Evolutionary conservation across 768 basidiomycete genomes (phyloP), one percentile per base, ranked within the genome.

Genomic region (Hemileccinum rubropunctum): DNA sequence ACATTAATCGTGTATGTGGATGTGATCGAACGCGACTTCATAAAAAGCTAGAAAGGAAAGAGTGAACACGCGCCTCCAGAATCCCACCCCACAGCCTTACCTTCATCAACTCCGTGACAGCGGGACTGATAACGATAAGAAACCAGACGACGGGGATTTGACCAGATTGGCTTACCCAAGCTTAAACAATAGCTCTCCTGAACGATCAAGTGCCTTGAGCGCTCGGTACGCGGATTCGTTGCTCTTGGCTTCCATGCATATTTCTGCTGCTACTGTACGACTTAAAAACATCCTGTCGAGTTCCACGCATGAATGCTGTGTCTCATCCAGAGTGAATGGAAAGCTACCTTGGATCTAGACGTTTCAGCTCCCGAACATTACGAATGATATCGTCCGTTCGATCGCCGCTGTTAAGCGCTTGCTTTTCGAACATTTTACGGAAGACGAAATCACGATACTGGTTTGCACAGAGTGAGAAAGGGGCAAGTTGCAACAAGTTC

Each of bases 361-460:
- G 78, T 57, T 83, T 84, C 33, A 91, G 69, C 59, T 87, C 86
- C 57, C 80, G 78, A 28, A 89, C 84, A 60, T 88, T 88, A 15
- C 75, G 71, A 12, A 81, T 75, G 45, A 90, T 85, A 45, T 87
- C 85, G 33, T 82, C 77, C 12, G 78, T 71, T 36, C 77, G 75
- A 21, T 74, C 73, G 15, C 82, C 83, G 49, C 74, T 76, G 18
- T 76, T 69, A 6, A 70, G 64, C 34, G 69, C 51, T 56, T 66
- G 64, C 53, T 81, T 79, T 65, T 88, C 86, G 55, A 90, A 90
- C 80, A 90, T 89, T 65, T 88, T 88, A 41, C 88, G 84, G 63
- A 91, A 89, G n/a, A 91, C 82, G 58, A 89, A 91, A 62, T 90
- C 83, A 40, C 87, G 86, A 64, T 90, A 88, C 86, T 90, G 53